Evolutionary conservation across 495 filamentous ascomycete genomes (phyloP), one percentile per base, ranked within the genome.

Genomic region (Chaetomidium leptoderma): DNA sequence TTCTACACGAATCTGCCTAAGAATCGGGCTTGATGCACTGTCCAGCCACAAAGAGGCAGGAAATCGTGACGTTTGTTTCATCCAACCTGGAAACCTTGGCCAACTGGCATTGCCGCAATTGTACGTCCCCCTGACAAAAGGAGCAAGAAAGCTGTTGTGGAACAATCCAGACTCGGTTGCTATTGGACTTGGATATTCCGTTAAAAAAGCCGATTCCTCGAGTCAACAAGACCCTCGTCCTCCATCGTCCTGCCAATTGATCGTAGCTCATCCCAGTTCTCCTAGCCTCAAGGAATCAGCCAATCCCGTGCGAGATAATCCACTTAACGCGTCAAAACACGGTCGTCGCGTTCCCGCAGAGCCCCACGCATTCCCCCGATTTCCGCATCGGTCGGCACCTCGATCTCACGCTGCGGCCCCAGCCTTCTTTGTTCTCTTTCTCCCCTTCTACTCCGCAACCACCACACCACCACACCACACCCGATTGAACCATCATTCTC

Each of bases 271-370:
- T 23, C 24, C 26, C 26, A 14, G 7, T 1, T 1, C n/a, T 23
- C 3, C 32, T 16, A 48, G 42, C 47, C n/a, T 17, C 27, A 16
- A 16, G 26, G 26, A 21, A 53, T 24, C 19, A 42, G 42, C 62
- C 63, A 65, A 59, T 62, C 58, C 13, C 23, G 16, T 27, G 2
- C 10, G 4, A 24, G 26, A 29, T 51, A 58, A 61, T 47, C 35
- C 29, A 66, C 43, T 66, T 59, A 62, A 67, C 65, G 65, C 62
- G 65, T 60, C 45, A 64, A 55, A 58, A 62, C 64, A 56, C 62
- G 62, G 42, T 55, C 42, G 51, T 55, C 59, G 59, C 62, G 62
- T 55, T 39, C 39, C 17, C 9, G 39, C 36, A 24, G 40, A 19
- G 9, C 51, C 30, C 23, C 45, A 40, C 56, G n/a, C 39, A 32